These are phyloP conservation scores for Phaffomyces opuntiae DNA, from an alignment of 805 yeast genomes.

Conservation along the genomic window DNA sequence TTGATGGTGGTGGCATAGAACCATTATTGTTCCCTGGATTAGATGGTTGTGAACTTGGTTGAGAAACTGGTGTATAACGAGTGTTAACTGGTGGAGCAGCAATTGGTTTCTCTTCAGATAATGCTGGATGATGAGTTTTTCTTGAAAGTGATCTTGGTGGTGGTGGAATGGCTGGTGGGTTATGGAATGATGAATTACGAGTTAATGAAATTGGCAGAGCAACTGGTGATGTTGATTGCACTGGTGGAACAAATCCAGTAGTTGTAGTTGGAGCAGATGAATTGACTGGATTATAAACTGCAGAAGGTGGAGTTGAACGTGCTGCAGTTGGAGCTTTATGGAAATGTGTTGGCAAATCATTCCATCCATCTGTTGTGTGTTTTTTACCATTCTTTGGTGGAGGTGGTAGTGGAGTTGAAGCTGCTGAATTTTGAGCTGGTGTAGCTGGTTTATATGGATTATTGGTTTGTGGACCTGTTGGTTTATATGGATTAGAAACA, in stretches of 20 bases:
- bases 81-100: constrained; percentile 21
- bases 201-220: constrained; percentile 15
- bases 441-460: constrained; percentile 23
- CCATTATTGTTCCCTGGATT: constrained; percentile 12
- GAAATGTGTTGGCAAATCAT: constrained; percentile 55
- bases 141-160: constrained; percentile 29
- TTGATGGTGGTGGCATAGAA: constrained; percentile 31
- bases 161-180: constrained; percentile 25
- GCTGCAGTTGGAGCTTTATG: constrained; percentile 26
- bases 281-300: constrained; percentile 11
- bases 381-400: constrained; percentile 26
- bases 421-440: constrained; percentile 21
- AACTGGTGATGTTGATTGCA: background rate
- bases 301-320: constrained; percentile 41
- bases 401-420: constrained; percentile 16
- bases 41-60: constrained; percentile 18
- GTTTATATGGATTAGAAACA: constrained; percentile 16
- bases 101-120: constrained; percentile 10
- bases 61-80: constrained; percentile 28
- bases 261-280: constrained; percentile 7
- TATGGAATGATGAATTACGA: constrained; percentile 20
- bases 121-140: constrained; percentile 15
- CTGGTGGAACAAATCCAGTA: constrained; percentile 20
- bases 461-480: constrained; percentile 15
- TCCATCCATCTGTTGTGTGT: constrained; percentile 62